These are phyloP conservation scores for Kluyveromyces dobzhanskii DNA, from an alignment of 805 yeast genomes.

Conservation along the genomic window DNA sequence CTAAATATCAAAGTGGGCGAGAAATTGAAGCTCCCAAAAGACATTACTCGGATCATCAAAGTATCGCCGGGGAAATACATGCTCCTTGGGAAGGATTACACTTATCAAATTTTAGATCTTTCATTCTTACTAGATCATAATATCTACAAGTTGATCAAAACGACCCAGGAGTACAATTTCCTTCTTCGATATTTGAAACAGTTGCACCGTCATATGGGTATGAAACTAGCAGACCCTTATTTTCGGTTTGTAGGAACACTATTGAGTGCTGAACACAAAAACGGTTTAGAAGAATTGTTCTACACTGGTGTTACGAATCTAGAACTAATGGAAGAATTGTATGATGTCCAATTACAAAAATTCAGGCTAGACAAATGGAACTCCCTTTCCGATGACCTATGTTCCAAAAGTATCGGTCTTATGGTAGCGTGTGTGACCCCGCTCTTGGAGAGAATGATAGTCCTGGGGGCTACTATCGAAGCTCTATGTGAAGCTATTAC, in stretches of 20 bases:
- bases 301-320: not conserved
- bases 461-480: constrained; percentile 1
- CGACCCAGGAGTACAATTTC: not conserved
- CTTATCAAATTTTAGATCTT: constrained; percentile 1
- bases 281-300: constrained; percentile 1
- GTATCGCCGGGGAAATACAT: not conserved
- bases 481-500: constrained; percentile 2
- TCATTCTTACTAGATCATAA: not conserved
- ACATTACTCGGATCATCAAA: not conserved
- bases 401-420: not conserved
- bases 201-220: constrained; percentile 3
- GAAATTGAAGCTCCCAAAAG: constrained; percentile 1
- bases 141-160: constrained; percentile 1
- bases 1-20: constrained; percentile 2
- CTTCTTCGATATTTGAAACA: constrained; percentile 3
- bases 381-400: not conserved
- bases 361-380: constrained; percentile 1
- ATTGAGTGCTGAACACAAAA: not conserved
- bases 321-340: not conserved
- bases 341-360: not conserved
- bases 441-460: constrained; percentile 2
- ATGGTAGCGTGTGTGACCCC: constrained; percentile 2
- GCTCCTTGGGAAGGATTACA: not conserved
- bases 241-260: not conserved
- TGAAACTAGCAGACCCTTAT: constrained; percentile 3